These are phyloP conservation scores for Xylariaceae sp. DNA, from an alignment of 2,329 filamentous ascomycete species.

Conservation along the genomic window DNA sequence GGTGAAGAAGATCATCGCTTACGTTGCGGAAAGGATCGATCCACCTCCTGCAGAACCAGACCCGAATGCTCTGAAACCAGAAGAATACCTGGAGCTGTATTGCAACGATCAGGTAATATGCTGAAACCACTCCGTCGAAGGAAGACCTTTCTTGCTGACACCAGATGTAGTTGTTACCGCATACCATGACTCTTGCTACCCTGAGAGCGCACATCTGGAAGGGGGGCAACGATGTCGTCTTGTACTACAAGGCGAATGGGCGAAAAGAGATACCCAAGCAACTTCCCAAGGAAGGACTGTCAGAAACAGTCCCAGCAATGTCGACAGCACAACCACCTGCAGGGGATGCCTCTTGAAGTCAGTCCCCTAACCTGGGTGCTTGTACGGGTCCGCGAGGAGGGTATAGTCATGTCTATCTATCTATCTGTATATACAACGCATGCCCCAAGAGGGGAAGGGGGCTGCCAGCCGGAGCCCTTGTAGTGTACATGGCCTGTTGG, in stretches of 20 bases:
- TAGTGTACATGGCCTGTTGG: constrained; percentile 15
- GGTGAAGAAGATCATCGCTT: constrained; percentile 88
- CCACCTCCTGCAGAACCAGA: constrained; percentile 54
- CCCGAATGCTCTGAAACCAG: constrained; percentile 62
- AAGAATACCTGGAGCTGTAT: constrained; percentile 92
- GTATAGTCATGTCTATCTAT: constrained; percentile 24
- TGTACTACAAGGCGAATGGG: constrained; percentile 92
- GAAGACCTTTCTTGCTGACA: constrained; percentile 15
- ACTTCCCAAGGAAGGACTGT: constrained; percentile 20
- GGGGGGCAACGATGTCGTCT: constrained; percentile 82
- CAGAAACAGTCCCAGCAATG: constrained; percentile 13
- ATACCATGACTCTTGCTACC: constrained; percentile 88
- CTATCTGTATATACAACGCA: constrained; percentile 21
- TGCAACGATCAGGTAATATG: constrained; percentile 79
- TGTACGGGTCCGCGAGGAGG: constrained; percentile 15
- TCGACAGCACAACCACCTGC: constrained; percentile 13
- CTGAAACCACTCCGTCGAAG: neutral
- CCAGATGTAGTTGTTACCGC: constrained; percentile 54
- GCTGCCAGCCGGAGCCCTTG: constrained; percentile 5
- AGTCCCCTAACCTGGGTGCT: too few relatives aligned
- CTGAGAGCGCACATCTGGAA: constrained; percentile 92
- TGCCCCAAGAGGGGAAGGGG: constrained; percentile 6
- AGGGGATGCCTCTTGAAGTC: constrained; percentile 13
- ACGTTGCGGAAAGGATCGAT: constrained; percentile 89
- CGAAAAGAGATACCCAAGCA: constrained; percentile 55